Evolutionary conservation across 306 rosid species (phyloP).

Genomic region (Myrica gale): DNA sequence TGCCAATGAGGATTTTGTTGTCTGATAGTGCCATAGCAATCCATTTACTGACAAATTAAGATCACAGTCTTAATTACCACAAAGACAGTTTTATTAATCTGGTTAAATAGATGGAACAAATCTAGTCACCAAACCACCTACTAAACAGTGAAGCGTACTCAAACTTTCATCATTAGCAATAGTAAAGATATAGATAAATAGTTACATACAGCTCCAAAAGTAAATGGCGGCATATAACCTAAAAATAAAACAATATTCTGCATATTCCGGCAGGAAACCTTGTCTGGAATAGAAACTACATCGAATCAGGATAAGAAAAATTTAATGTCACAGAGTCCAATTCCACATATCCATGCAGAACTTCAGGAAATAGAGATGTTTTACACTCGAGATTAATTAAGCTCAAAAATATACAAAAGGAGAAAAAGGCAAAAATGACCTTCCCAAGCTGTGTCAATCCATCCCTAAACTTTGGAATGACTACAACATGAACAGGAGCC

Average conservation of each 20-base stretch:
- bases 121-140: background rate
- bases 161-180: background rate
- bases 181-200: background rate
- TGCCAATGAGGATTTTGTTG: background rate
- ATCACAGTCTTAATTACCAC: no score
- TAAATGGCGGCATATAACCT: background rate
- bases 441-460: constrained; percentile 76
- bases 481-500: constrained; percentile 86
- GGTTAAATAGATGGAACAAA: no score
- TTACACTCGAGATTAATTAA: background rate
- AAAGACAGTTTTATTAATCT: no score
- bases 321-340: background rate
- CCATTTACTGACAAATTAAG: background rate
- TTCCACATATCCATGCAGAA: background rate
- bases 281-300: background rate
- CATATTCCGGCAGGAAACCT: background rate
- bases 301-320: background rate
- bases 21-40: background rate
- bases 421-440: constrained; percentile 40
- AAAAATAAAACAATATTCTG: background rate
- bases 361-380: background rate
- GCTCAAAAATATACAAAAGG: background rate
- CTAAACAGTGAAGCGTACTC: background rate
- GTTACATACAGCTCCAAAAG: background rate
- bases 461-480: constrained; percentile 85